These are phyloP conservation scores for Prunus salicina DNA, from an alignment of 306 rosid genomes.

Conservation along the genomic window DNA sequence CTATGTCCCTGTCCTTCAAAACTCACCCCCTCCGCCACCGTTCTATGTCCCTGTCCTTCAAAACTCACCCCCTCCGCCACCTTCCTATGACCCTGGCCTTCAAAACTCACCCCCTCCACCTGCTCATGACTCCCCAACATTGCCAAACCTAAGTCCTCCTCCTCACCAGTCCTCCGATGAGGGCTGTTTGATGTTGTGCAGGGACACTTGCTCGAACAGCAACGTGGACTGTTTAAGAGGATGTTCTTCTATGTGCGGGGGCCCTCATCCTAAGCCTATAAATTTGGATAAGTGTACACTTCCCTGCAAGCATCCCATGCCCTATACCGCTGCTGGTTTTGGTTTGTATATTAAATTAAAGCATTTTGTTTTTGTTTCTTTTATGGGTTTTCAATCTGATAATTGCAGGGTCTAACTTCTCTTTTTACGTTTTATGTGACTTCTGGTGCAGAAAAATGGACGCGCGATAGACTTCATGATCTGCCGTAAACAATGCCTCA, in stretches of 20 bases:
- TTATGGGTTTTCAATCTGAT: neutral
- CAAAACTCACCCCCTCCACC: neutral
- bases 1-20: too few species aligned
- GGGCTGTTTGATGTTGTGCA: too few species aligned
- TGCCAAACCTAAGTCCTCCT: too few species aligned
- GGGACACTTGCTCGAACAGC: too few species aligned
- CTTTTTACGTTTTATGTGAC: neutral
- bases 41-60: neutral
- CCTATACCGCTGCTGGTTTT: neutral
- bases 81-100: neutral
- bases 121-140: too few species aligned
- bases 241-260: too few species aligned
- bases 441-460: neutral
- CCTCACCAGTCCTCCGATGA: too few species aligned
- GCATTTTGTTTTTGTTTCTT: neutral
- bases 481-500: too few species aligned
- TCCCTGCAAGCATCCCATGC: neutral
- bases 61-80: neutral
- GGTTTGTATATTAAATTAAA: neutral
- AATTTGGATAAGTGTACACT: neutral
- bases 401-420: neutral
- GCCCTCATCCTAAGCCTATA: too few species aligned
- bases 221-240: too few species aligned
- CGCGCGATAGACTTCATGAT: too few species aligned
- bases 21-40: neutral